A percentile compares a stretch with the other conserved stretches of the same genome.
phyloP scores from a whole-genome alignment of 306 rosid species.

The Rosa multiflora region DNA sequence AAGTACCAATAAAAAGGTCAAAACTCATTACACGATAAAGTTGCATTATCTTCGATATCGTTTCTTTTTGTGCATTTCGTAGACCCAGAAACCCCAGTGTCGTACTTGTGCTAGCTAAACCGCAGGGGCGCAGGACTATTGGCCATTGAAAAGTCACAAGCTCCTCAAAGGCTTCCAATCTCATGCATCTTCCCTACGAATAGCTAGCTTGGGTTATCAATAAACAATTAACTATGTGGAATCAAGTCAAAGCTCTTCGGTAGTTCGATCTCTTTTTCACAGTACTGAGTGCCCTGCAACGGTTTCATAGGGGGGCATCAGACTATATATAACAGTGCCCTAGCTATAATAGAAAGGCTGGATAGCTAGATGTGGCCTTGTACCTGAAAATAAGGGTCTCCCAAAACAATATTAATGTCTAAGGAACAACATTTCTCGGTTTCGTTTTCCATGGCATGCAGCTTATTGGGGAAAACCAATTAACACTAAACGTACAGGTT shows the following conservation, averaged over 20 bases:
- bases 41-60: conserved; percentile 9
- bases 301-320: conserved; percentile 1
- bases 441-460: neutral
- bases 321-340: conserved; percentile 10
- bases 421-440: conserved; percentile 2
- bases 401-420: conserved; percentile 4
- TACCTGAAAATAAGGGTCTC: conserved; percentile 22
- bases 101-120: neutral
- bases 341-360: neutral
- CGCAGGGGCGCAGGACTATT: conserved; percentile 2
- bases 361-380: conserved; percentile 3
- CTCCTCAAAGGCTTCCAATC: conserved; percentile 1
- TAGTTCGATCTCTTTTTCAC: neutral
- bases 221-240: neutral
- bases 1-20: conserved; percentile 52
- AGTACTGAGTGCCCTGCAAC: conserved; percentile 4
- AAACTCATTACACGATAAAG: conserved; percentile 30
- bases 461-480: neutral
- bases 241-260: conserved; percentile 12
- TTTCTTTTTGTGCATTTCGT: conserved; percentile 31
- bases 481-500: neutral
- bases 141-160: conserved; percentile 5
- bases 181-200: neutral
- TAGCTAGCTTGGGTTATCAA: neutral
- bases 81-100: neutral